Evolutionary conservation across 345 rosid species (phyloP), one percentile per base, ranked within the genome.

Genomic region (Gossypium rotundifolium): DNA sequence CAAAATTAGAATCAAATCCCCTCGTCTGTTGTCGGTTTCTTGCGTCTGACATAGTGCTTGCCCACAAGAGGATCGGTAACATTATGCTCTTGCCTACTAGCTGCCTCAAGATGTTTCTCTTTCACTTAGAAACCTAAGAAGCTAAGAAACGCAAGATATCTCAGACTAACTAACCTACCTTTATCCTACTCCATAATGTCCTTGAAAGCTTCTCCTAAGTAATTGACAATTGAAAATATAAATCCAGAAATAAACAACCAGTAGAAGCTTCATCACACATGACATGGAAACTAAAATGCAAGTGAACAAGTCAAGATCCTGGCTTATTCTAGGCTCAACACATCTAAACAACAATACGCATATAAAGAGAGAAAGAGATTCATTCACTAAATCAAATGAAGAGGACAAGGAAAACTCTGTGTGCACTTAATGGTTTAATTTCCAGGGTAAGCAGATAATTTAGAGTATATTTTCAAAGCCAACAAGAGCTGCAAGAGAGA

Each of bases 401-500:
- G 25, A 20, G 60, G 20, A 17, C 72, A 69, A 16, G 59, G 23
- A 25, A 33, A 69, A 4, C 18, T 12, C 33, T 14, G 14, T 9
- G 9, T 69, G 44, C 45, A 49, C 23, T 69, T 4, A 3, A 25
- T 16, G 40, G 2, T 46, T 46, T 14, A 23, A 27, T 33, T 18
- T 7, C 38, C 57, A 23, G 42, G 18, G 7, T 18, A 55, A 55
- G 63, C 63, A 20, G 25, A 55, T 18, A 20, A 45, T 22, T 22
- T 45, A 45, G 53, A 23, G 38, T 20, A 45, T 45, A 48, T 67
- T 4, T 16, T 33, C 45, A 49, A 53, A 17, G 53, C 12, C 22
- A 25, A 23, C 55, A 66, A 67, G 57, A 67, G 60, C 60, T 55
- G 54, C 71, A 66, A 66, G 54, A 13, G 71, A 45, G 18, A 45